These are phyloP conservation scores for Apium graveolens DNA, from an alignment of 129 eudicot species.

Conservation along the genomic window DNA sequence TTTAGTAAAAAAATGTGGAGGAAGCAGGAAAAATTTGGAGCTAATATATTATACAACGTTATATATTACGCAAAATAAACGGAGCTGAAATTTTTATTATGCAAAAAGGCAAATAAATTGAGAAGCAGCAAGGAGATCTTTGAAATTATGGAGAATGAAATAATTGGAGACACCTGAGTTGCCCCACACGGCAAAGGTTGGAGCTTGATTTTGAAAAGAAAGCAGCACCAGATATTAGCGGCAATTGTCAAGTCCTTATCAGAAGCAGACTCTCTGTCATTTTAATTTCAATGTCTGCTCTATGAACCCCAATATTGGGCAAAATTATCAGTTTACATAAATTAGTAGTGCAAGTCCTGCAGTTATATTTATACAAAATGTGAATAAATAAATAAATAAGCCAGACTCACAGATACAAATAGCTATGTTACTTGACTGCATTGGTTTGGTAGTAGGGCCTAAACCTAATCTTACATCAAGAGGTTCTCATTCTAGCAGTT, in stretches of 20 bases:
- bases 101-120: background rate
- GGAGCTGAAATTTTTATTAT: background rate
- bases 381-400: background rate
- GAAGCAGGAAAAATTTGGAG: background rate
- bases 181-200: background rate
- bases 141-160: background rate
- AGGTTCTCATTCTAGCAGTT: background rate
- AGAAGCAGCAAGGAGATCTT: background rate
- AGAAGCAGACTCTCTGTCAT: background rate
- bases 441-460: no score
- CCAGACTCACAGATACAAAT: no score
- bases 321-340: background rate
- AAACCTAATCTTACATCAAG: background rate
- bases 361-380: background rate
- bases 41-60: background rate
- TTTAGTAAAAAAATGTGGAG: background rate
- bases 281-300: background rate
- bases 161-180: slow-evolving; percentile 1
- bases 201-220: background rate
- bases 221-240: background rate
- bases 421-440: no score
- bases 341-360: background rate
- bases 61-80: background rate
- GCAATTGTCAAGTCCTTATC: background rate
- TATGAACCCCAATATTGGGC: background rate